Conservation (phyloP, 352 stramenopile genomes). For the Phytophthora litchii region DNA sequence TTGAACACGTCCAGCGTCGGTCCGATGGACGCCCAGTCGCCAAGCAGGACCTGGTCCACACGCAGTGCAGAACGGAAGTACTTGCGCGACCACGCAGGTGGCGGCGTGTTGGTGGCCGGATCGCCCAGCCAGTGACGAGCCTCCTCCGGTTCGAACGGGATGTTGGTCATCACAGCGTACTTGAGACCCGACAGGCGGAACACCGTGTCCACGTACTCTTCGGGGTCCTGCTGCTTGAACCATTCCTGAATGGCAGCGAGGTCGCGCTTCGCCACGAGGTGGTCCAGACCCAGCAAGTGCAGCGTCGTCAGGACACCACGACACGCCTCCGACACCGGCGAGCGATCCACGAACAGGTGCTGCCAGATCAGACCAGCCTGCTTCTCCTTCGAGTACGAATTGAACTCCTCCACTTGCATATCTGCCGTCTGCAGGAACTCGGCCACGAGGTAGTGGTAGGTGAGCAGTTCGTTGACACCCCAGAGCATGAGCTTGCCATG, state of each 20-base stretch:
- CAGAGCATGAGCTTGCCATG: constrained; percentile 92
- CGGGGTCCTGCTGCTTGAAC: constrained; percentile 77
- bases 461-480: constrained; percentile 94
- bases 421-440: constrained; percentile 93
- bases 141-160: constrained; percentile 86
- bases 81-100: constrained; percentile 56
- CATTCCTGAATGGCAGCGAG: constrained; percentile 84
- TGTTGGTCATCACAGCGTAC: constrained; percentile 96
- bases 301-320: constrained; percentile 92
- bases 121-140: constrained; percentile 63
- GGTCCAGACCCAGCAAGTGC: constrained; percentile 70
- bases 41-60: constrained; percentile 91
- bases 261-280: constrained; percentile 74
- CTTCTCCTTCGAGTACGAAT: constrained; percentile 73
- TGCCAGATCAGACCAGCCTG: constrained; percentile 92
- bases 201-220: constrained; percentile 77
- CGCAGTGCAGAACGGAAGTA: constrained; percentile 91
- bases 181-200: constrained; percentile 78
- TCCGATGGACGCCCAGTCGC: constrained; percentile 82
- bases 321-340: constrained; percentile 91
- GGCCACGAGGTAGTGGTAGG: constrained; percentile 96
- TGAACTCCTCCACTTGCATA: constrained; percentile 82
- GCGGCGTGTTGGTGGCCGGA: constrained; percentile 41
- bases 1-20: constrained; percentile 58
- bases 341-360: constrained; percentile 90